Percentiles rank a stretch among this genome's conserved stretches.
These are phyloP conservation scores for Candida takata DNA, from an alignment of 805 yeast species.

Conservation along the genomic window DNA sequence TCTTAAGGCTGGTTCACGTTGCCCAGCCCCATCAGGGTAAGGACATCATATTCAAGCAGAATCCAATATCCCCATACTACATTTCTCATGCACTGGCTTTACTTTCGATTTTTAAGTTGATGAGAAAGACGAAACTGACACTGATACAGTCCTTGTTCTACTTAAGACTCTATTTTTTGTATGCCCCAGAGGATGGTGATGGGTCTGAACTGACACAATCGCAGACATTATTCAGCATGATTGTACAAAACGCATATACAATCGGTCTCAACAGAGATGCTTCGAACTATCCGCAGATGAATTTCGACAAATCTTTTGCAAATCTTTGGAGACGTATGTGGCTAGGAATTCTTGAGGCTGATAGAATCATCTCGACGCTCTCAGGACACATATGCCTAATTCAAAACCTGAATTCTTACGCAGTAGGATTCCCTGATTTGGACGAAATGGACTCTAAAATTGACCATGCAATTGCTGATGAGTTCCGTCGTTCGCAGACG, in stretches of 20 bases:
- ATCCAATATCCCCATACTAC: slow-evolving; percentile 34
- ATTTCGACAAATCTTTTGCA: slow-evolving; percentile 10
- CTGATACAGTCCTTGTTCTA: slow-evolving; percentile 39
- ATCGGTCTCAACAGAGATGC: slow-evolving; percentile 47
- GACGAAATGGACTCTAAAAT: slow-evolving; percentile 2
- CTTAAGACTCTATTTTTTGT: slow-evolving; percentile 32
- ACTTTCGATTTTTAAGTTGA: slow-evolving; percentile 34
- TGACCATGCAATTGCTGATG: slow-evolving; percentile 12
- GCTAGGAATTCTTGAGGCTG: slow-evolving; percentile 21
- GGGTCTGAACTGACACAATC: slow-evolving; percentile 37
- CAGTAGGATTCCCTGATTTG: slow-evolving; percentile 13
- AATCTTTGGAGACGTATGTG: slow-evolving; percentile 22
- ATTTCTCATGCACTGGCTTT: slow-evolving; percentile 33
- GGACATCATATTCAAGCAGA: slow-evolving; percentile 22
- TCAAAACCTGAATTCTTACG: slow-evolving; percentile 13
- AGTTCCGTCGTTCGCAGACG: slow-evolving; percentile 14
- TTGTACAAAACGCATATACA: slow-evolving; percentile 37
- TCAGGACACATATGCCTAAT: slow-evolving; percentile 19
- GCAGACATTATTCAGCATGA: slow-evolving; percentile 30
- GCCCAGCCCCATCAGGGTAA: slow-evolving; percentile 27
- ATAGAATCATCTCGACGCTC: slow-evolving; percentile 15
- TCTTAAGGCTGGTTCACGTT: slow-evolving; percentile 36
- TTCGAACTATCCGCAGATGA: slow-evolving; percentile 18
- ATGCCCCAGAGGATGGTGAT: slow-evolving; percentile 44
- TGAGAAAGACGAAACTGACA: slow-evolving; percentile 31